Conservation (phyloP, 352 stramenopile genomes). For the Phytophthora pinifolia region DNA sequence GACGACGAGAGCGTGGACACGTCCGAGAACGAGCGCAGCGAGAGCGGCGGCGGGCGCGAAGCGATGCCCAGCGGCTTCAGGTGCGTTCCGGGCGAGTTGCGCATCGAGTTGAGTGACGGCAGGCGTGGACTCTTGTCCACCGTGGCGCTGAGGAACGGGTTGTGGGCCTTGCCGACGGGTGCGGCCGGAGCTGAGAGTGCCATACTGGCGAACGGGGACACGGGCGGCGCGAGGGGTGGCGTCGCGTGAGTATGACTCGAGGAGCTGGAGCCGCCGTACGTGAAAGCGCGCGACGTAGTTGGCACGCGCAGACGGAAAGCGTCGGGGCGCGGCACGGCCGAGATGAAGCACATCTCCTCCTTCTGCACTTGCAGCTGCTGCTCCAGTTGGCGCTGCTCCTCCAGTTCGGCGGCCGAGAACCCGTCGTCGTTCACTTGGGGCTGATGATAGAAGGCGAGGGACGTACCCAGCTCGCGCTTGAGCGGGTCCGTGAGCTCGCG, state of each 20-base stretch:
- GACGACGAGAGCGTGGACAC: constrained; percentile 51
- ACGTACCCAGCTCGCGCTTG: constrained; percentile 29
- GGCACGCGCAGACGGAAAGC: constrained; percentile 19
- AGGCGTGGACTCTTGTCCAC: constrained; percentile 68
- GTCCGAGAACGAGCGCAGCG: constrained; percentile 57
- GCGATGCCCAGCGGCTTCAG: constrained; percentile 64
- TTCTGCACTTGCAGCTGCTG: constrained; percentile 75
- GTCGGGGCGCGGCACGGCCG: constrained; percentile 46
- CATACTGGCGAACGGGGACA: constrained; percentile 73
- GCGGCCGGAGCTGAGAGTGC: constrained; percentile 66
- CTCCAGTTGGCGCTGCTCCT: constrained; percentile 67
- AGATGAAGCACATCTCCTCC: constrained; percentile 80
- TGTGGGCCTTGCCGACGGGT: constrained; percentile 47
- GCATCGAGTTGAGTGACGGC: constrained; percentile 71
- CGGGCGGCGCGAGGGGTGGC: constrained; percentile 51
- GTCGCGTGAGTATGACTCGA: constrained; percentile 38
- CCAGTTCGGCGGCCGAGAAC: constrained; percentile 50
- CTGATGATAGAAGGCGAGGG: constrained; percentile 18
- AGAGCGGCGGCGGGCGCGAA: constrained; percentile 50
- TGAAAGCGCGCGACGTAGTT: constrained; percentile 49
- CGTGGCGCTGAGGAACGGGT: constrained; percentile 58
- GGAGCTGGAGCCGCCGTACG: constrained; percentile 58
- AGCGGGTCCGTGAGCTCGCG: constrained; percentile 59
- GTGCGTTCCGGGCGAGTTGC: constrained; percentile 55
- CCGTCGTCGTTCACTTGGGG: constrained; percentile 40